Evolutionary conservation across 1,139 yeast species (phyloP), one percentile per base, ranked within the genome.

Genomic region (Debaryomyces coudertii): DNA sequence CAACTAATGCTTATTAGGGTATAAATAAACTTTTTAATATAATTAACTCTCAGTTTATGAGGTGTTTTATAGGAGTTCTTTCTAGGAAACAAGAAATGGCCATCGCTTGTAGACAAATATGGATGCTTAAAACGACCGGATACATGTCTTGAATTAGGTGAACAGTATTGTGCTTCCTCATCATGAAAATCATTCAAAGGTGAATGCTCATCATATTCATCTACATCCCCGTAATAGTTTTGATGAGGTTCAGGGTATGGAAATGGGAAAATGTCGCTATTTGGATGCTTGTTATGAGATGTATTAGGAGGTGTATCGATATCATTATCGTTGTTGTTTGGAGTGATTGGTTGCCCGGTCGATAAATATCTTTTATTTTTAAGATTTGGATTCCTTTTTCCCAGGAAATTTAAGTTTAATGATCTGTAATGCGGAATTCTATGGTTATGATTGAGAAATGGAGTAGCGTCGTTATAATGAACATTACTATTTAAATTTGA

Each of bases 11-110:
- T 69, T 7, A 80, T 61, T 24, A 82, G 61, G 3, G 87, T 78
- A 56, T 83, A 83, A 36, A 86, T 68, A 44, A 82, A 77, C 36
- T 77, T 79, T 50, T 76, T 80, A 25, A 78, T 51, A 46, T 75
- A 77, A 43, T 63, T 65, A 36, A 69, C 57, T 30, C 73, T 57
- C 8, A 61, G 57, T 4, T 58, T 62, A 24, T 65, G 56, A 16
- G 48, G 49, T 18, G 23, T 5, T 44, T 47, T 33, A 23, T 51
- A 54, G 1, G 69, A 62, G 18, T 56, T 58, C 48, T 66, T 66
- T 18, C 75, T 52, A 1, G 73, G 73, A n/a, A 68, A 50, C 15
- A 66, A 48, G 48, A 68, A 69, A 35, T 62, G 68, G 7, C 58
- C 56, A 44, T 56, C 55, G 41, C 47, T 52, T 33, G 57, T 54